Conservation (phyloP, 2,329 filamentous ascomycete species). For the Colletotrichum brevisporum region DNA sequence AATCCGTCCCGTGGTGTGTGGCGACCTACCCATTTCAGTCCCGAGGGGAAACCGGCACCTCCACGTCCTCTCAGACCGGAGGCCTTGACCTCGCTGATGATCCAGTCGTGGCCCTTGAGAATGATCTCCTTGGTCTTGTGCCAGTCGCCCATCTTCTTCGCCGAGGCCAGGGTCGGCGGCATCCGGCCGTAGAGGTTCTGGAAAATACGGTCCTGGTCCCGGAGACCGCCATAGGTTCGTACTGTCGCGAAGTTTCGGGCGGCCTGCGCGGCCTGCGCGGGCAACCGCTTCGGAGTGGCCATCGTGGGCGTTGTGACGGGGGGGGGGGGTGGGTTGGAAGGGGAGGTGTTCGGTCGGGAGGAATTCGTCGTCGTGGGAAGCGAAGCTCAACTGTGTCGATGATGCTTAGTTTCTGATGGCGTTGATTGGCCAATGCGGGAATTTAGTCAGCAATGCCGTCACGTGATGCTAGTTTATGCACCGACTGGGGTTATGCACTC, state of each 20-base stretch:
- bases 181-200: conserved; percentile 97
- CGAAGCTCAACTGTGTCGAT: conserved; percentile 38
- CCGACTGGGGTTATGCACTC: conserved; percentile 38
- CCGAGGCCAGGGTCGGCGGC: conserved; percentile 90
- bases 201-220: conserved; percentile 98
- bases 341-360: conserved; percentile 48
- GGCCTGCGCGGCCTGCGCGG: conserved; percentile 41
- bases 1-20: conserved; percentile 1
- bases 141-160: conserved; percentile 99
- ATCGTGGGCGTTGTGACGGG: conserved; percentile 50
- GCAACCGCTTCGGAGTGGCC: conserved; percentile 58
- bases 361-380: conserved; percentile 37
- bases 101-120: conserved; percentile 97
- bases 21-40: conserved; percentile 93
- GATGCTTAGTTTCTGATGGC: conserved; percentile 39
- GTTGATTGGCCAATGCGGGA: conserved; percentile 59
- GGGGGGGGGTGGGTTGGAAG: conserved; percentile 44
- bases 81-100: conserved; percentile 97
- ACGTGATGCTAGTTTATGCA: conserved; percentile 4
- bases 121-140: conserved; percentile 99
- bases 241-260: conserved; percentile 77
- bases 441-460: conserved; percentile 45
- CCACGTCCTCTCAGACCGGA: conserved; percentile 96
- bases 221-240: conserved; percentile 85
- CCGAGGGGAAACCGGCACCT: conserved; percentile 97